Percentiles rank a stretch among this genome's conserved stretches.
phyloP scores from a whole-genome alignment of 441 rosid species.

The Pelargonium australe region DNA sequence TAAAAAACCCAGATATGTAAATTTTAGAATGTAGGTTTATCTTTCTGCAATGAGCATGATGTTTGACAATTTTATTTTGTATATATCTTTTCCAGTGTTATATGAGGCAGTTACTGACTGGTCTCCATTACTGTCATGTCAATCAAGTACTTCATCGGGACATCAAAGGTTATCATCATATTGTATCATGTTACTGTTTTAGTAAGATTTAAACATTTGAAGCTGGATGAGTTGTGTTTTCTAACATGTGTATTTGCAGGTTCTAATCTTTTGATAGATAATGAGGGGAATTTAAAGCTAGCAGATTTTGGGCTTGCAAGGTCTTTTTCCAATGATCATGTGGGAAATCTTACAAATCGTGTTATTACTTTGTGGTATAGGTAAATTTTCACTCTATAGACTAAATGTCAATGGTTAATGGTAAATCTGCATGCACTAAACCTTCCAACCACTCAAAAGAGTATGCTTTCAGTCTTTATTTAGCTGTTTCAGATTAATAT shows the following conservation, averaged over 20 bases:
- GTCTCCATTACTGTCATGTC: conserved; percentile 90
- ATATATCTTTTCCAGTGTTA: conserved; percentile 48
- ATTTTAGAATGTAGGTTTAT: background rate
- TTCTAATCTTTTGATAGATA: conserved; percentile 91
- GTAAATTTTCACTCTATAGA: conserved; percentile 30
- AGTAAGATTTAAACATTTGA: conserved; percentile 3
- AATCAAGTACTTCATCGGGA: conserved; percentile 95
- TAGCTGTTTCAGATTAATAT: conserved; percentile 3
- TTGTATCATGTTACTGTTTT: background rate
- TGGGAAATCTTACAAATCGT: conserved; percentile 76
- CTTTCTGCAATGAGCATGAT: background rate
- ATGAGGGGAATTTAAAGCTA: conserved; percentile 87
- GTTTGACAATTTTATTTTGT: background rate
- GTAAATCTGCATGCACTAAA: background rate
- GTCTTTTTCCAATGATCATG: conserved; percentile 61
- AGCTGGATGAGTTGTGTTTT: background rate
- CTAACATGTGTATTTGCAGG: conserved; percentile 23
- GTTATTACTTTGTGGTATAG: conserved; percentile 96
- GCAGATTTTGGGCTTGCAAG: conserved; percentile 99
- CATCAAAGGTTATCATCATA: conserved; percentile 46
- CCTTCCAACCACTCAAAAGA: background rate
- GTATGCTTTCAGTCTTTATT: background rate
- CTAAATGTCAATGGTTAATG: background rate
- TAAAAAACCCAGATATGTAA: background rate
- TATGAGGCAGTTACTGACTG: conserved; percentile 90